phyloP scores from a whole-genome alignment of 176 grass and related monocot genomes.

The Thinopyrum elongatum region DNA sequence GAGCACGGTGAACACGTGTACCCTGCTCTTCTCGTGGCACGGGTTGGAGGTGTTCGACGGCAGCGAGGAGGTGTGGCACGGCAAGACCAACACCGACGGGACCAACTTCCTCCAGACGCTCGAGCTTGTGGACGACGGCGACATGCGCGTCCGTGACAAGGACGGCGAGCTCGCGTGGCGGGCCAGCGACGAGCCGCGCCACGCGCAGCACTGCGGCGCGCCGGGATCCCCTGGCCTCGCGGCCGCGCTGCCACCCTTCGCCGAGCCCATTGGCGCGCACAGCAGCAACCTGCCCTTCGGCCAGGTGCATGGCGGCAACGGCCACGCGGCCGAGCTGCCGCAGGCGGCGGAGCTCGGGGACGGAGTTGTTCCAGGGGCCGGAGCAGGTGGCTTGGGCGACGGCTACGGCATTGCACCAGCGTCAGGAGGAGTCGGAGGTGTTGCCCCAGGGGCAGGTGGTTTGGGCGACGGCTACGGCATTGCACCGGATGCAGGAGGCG shows the following conservation, averaged over 20 bases:
- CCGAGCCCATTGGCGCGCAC: slow-evolving; percentile 50
- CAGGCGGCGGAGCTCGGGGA: slow-evolving; percentile 25
- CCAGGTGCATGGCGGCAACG: slow-evolving; percentile 24
- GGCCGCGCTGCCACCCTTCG: slow-evolving; percentile 58
- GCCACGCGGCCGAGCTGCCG: slow-evolving; percentile 19
- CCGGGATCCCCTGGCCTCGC: slow-evolving; percentile 61
- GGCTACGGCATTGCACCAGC: no score
- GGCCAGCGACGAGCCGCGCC: slow-evolving; percentile 60
- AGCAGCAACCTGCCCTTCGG: slow-evolving; percentile 52
- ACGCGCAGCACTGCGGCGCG: slow-evolving; percentile 63
- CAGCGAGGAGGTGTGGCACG: slow-evolving; percentile 62
- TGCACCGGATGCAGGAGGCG: background rate
- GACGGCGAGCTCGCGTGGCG: slow-evolving; percentile 88
- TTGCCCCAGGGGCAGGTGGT: background rate
- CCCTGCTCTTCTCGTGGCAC: slow-evolving; percentile 67
- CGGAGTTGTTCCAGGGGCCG: background rate
- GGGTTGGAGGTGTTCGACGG: slow-evolving; percentile 93
- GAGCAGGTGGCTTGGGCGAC: background rate
- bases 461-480: slow-evolving; percentile 2
- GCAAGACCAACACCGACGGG: slow-evolving; percentile 50
- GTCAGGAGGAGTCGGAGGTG: background rate
- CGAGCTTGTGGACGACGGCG: slow-evolving; percentile 85
- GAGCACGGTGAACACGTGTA: slow-evolving; percentile 74
- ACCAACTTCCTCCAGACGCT: slow-evolving; percentile 66
- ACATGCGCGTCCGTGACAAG: slow-evolving; percentile 92